Base-by-base conservation (phyloP, 2,329 filamentous ascomycete genomes). In the Allantophomopsis cytisporea region DNA sequence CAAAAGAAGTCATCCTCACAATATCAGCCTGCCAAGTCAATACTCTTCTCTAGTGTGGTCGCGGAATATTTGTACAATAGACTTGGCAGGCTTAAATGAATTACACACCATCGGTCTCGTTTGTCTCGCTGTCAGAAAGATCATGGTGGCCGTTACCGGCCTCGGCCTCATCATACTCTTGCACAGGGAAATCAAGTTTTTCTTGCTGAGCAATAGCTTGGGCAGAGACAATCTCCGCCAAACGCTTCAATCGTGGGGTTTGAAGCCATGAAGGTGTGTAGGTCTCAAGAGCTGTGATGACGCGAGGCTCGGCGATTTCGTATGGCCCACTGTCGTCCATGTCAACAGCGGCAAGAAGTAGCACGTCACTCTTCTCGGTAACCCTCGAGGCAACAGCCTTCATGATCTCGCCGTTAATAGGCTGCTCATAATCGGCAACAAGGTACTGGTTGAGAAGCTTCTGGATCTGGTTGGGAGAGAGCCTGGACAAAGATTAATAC, bases 361-460 rank as follows among this genome's bases (percentile, higher is more conserved):
- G 71, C 3, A 96, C 88, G 52, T 96, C 91, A 53, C 87, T 93
- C 78, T 98, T 98, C 66, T 98, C 91, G 2, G 89, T 96, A 36
- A 98, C 91, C 39, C 88, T 76, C 31, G 87, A 94, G 7, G 93
- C 91, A 39, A 98, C 93, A 7, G 91, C 91, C 67, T 98, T 98
- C 91, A 98, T 98, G 57, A 98, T 98, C 60, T 98, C 91, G 57
- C 89, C 91, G 54, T 98, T 96, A 62, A 98, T 98, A 31, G 91
- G 91, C 63, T 96, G 91, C 63, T 98, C 91, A 60, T 98, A 98
- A 62, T 98, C 91, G 43, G 91, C 91, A 41, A 98, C 89, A 37
- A 98, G 75, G 58, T 98, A 98, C 62, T 98, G 91, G 64, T 98
- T 98, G 49, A 98, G 71, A 28, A 98, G 75, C 67, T 98, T 98